Percentiles rank a stretch among this genome's conserved stretches.
These are phyloP conservation scores for Saturnispora sanitii DNA, from an alignment of 805 yeast species.

Conservation along the genomic window DNA sequence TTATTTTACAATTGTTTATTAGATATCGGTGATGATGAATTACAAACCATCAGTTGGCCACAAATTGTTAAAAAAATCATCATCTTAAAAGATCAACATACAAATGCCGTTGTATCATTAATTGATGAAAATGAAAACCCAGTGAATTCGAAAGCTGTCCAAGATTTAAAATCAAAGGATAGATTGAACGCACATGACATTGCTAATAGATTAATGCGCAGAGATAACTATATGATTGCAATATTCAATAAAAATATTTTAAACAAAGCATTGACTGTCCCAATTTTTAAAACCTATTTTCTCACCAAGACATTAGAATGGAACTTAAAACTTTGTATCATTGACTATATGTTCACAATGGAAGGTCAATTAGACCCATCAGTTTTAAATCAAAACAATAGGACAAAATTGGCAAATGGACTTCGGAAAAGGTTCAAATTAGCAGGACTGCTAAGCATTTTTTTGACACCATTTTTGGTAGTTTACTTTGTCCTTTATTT, in stretches of 20 bases:
- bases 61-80: conserved; percentile 69
- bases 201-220: conserved; percentile 92
- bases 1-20: conserved; percentile 68
- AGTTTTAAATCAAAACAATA: conserved; percentile 60
- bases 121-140: conserved; percentile 15
- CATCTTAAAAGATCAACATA: conserved; percentile 70
- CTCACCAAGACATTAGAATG: conserved; percentile 88
- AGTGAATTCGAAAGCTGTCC: conserved; percentile 17
- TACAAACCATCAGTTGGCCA: conserved; percentile 92
- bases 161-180: conserved; percentile 59
- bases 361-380: conserved; percentile 71
- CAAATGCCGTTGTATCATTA: conserved; percentile 59
- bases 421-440: conserved; percentile 70
- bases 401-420: conserved; percentile 58
- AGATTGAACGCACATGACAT: conserved; percentile 86
- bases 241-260: conserved; percentile 69
- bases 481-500: conserved; percentile 72
- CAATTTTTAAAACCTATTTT: conserved; percentile 24
- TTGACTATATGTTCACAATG: conserved; percentile 75
- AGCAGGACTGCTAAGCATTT: conserved; percentile 77
- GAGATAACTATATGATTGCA: conserved; percentile 89
- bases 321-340: conserved; percentile 82
- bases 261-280: conserved; percentile 48
- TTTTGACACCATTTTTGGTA: conserved; percentile 80
- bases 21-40: conserved; percentile 65